Evolutionary conservation across 768 basidiomycete species (phyloP).

Genomic region (Pleurotus ostreatus): DNA sequence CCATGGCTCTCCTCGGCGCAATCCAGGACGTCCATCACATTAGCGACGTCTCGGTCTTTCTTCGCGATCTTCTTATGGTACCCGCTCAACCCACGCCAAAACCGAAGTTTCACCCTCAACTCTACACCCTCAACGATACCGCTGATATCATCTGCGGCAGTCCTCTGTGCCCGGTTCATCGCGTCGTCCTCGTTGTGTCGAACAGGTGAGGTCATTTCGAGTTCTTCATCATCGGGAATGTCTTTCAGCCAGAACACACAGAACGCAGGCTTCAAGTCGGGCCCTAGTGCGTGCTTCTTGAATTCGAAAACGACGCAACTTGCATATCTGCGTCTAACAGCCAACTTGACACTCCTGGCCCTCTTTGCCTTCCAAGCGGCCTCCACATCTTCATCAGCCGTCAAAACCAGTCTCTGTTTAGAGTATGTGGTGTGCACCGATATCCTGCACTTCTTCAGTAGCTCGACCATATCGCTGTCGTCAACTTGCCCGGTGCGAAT

Average conservation of each 20-base stretch:
- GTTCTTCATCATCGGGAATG: constrained; percentile 31
- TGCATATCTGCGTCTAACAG: constrained; percentile 37
- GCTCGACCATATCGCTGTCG: constrained; percentile 20
- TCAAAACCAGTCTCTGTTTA: constrained; percentile 30
- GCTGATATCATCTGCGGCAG: constrained; percentile 20
- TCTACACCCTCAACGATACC: constrained; percentile 20
- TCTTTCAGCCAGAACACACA: constrained; percentile 40
- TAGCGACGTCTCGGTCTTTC: constrained; percentile 29
- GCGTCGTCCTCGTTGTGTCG: constrained; percentile 17
- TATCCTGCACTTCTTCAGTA: constrained; percentile 35
- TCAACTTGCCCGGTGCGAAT: constrained; percentile 15
- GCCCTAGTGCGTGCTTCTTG: constrained; percentile 26
- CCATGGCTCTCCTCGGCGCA: constrained; percentile 33
- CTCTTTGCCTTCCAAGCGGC: constrained; percentile 31
- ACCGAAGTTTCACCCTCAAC: constrained; percentile 32
- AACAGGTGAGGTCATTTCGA: constrained; percentile 23
- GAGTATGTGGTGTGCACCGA: constrained; percentile 33
- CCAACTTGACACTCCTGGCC: constrained; percentile 26
- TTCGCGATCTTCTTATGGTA: constrained; percentile 34
- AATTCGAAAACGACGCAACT: constrained; percentile 36
- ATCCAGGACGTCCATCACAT: constrained; percentile 41
- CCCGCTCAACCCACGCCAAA: constrained; percentile 38
- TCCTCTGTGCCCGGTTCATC: constrained; percentile 23
- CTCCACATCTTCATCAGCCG: constrained; percentile 14
- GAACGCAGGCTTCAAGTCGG: constrained; percentile 32